Percentiles rank a stretch among this genome's conserved stretches.
phyloP scores from a whole-genome alignment of 2,329 filamentous ascomycete genomes.

The Didymella arachidicola region DNA sequence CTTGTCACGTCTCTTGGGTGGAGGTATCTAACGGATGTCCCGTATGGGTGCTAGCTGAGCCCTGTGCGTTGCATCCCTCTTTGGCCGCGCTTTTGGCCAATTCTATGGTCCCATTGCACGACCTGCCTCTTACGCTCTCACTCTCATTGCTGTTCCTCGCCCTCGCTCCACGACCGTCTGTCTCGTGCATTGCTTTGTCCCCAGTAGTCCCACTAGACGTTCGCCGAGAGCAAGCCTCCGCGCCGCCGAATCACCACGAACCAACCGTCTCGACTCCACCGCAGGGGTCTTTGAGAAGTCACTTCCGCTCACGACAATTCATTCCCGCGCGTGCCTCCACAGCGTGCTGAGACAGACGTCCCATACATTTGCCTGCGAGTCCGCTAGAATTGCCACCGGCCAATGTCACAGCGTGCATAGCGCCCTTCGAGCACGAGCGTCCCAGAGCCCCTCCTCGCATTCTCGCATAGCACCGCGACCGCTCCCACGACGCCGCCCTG shows the following conservation, averaged over 20 bases:
- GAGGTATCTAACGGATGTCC: conserved; percentile 11
- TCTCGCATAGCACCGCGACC: conserved; percentile 22
- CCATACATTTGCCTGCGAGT: conserved; percentile 8
- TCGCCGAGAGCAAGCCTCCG: conserved; percentile 19
- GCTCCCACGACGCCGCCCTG: conserved; percentile 20
- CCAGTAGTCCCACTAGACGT: neutral
- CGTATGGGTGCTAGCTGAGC: conserved; percentile 19
- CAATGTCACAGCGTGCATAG: conserved; percentile 7
- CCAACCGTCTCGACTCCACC: conserved; percentile 27
- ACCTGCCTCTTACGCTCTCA: conserved; percentile 17
- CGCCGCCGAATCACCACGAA: conserved; percentile 31
- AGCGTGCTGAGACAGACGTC: conserved; percentile 12
- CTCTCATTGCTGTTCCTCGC: conserved; percentile 3
- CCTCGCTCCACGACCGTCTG: neutral
- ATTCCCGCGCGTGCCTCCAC: conserved; percentile 18
- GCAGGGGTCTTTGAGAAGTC: conserved; percentile 30
- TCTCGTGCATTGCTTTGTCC: conserved; percentile 1
- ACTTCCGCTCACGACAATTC: conserved; percentile 21
- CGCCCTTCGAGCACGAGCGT: conserved; percentile 13
- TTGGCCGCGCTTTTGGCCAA: conserved; percentile 18
- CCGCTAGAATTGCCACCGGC: conserved; percentile 12
- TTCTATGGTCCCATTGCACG: conserved; percentile 13
- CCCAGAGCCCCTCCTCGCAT: conserved; percentile 23
- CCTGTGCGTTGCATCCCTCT: conserved; percentile 21
- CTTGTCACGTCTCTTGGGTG: conserved; percentile 19